Evolutionary conservation across 805 yeast species (phyloP).

Genomic region (Cyberlindnera lachancei): DNA sequence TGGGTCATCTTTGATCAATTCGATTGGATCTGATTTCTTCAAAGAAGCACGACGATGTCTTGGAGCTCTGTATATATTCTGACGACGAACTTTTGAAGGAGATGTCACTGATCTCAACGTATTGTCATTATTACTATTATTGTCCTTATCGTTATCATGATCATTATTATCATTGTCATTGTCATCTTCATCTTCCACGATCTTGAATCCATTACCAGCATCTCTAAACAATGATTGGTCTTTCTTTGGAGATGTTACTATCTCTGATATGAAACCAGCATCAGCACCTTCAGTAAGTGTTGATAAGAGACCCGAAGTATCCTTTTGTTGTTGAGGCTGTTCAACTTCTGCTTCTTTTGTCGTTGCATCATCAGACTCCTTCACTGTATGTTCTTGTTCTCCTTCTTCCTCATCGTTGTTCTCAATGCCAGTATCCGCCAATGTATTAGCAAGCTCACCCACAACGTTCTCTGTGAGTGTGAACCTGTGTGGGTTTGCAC

Average conservation of each 20-base stretch:
- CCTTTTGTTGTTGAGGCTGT: conserved; percentile 7
- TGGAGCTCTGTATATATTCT: conserved; percentile 40
- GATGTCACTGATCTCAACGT: no score
- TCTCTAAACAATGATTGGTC: conserved; percentile 30
- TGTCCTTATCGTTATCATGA: conserved; percentile 3
- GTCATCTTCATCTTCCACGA: no score
- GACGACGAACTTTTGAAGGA: conserved; percentile 35
- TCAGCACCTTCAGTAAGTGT: conserved; percentile 35
- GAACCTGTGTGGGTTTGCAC: conserved; percentile 27
- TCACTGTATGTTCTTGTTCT: conserved; percentile 1
- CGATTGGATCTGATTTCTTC: no score
- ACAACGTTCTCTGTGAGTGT: conserved; percentile 11
- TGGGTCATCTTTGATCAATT: no score
- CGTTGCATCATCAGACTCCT: conserved; percentile 1
- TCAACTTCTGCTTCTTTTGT: conserved; percentile 1
- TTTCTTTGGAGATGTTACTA: conserved; percentile 18
- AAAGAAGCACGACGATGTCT: conserved; percentile 34
- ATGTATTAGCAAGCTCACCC: conserved; percentile 6
- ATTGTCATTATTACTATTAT: conserved; percentile 11
- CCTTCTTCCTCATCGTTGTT: conserved; percentile 2
- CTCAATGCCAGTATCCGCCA: not conserved
- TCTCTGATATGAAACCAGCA: conserved; percentile 12
- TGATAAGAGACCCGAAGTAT: conserved; percentile 28
- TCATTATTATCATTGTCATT: conserved; percentile 9
- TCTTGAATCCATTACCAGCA: conserved; percentile 7